phyloP scores from a whole-genome alignment of 2,329 filamentous ascomycete species.

The Aspergillus candidus region DNA sequence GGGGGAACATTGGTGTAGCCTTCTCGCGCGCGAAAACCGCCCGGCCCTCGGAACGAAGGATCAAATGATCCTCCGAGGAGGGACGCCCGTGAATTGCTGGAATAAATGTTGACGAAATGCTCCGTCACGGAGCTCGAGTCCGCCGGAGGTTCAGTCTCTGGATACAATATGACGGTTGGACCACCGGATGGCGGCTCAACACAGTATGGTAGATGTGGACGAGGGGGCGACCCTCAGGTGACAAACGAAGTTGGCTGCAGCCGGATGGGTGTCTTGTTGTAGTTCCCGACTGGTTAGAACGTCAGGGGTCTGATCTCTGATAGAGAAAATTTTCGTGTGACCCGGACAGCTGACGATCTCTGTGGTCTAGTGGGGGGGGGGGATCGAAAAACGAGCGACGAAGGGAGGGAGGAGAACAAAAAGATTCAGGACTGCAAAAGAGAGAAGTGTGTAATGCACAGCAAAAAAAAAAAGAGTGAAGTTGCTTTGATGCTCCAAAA shows the following conservation, averaged over 20 bases:
- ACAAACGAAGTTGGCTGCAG: not conserved
- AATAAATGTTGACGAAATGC: conserved; percentile 48
- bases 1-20: conserved; percentile 40
- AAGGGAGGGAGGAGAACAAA: not conserved
- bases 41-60: conserved; percentile 44
- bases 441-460: not conserved
- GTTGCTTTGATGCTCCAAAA: conserved; percentile 1
- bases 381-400: too few relatives aligned
- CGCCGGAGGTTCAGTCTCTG: conserved; percentile 17
- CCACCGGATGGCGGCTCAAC: conserved; percentile 24
- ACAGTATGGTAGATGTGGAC: not conserved
- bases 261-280: too few relatives aligned
- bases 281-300: too few relatives aligned
- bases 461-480: not conserved
- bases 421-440: not conserved
- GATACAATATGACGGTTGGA: conserved; percentile 30
- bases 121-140: conserved; percentile 35
- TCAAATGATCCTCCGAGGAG: conserved; percentile 54
- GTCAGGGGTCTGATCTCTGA: too few relatives aligned
- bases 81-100: conserved; percentile 52
- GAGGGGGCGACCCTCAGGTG: conserved; percentile 6
- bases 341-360: too few relatives aligned
- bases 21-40: conserved; percentile 48
- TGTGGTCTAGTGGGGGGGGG: too few relatives aligned
- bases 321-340: too few relatives aligned